Evolutionary conservation across 202 grass and related monocot species (phyloP), one percentile per base, ranked within the genome.

Genomic region (Tripidium arundinaceum): DNA sequence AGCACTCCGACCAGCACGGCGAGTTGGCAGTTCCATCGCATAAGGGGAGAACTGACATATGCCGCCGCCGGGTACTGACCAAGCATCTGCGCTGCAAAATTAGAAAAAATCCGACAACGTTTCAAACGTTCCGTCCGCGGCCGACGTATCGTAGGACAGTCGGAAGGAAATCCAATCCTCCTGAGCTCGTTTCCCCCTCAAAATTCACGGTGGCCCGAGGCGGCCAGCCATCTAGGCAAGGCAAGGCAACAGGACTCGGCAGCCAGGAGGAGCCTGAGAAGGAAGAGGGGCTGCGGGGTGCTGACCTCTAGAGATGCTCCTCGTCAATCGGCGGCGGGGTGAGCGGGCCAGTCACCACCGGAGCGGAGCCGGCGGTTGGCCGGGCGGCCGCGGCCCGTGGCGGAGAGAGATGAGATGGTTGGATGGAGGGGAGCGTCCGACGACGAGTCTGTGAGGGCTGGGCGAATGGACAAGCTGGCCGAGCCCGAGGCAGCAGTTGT

Each of bases 351-450:
- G 15, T 31, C 65, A 54, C 64, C 77, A 70, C 65, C 77, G 76
- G 77, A 88, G 24, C 59, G 25, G 58, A 58, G 70, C 25, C 27
- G 43, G 65, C 57, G 39, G 75, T 8, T 1, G 38, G 14, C 60
- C 73, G 33, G 24, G 66, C 68, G 10, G 65, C 6, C 65, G 39
- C 65, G 0, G 58, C 24, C 58, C 75, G 62, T 71, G 62, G 67
- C 61, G 72, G 79, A 15, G 77, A 69, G 74, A 66, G 39, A 76
- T 55, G 52, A 28, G 49, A 34, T 22, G 31, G 59, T 11, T 68
- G 41, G 79, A 7, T 36, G 41, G 33, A 76, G 7, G 1, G 8
- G 1, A 57, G 43, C 7, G 62, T 43, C n/a, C 28, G 31, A 11
- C 21, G 7, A 31, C n/a, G 80, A 57, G 31, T 33, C 31, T 33